A percentile compares a stretch with the other conserved stretches of the same genome.
phyloP scores from a whole-genome alignment of 371 early-diverging fungal genomes.

The Catenaria anguillulae region DNA sequence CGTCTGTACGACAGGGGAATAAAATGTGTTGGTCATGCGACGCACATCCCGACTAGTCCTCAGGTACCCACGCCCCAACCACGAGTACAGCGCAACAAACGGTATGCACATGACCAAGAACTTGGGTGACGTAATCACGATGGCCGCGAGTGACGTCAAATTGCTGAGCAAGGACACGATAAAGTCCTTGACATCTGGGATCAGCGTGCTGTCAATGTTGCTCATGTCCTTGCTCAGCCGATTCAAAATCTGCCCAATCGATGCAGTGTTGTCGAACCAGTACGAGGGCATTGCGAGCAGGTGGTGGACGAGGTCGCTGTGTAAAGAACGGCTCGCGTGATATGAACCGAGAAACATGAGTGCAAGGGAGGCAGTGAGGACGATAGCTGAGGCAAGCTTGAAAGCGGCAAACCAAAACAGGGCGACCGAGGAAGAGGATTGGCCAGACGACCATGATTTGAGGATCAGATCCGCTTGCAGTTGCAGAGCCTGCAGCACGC shows the following conservation, averaged over 20 bases:
- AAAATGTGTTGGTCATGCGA: neutral
- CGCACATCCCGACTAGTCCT: neutral
- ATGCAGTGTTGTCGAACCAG: conserved; percentile 16
- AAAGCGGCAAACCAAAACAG: neutral
- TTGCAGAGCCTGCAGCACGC: neutral
- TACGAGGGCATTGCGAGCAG: neutral
- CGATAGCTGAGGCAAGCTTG: neutral
- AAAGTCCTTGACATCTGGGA: neutral
- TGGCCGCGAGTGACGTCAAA: neutral
- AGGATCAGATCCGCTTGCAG: neutral
- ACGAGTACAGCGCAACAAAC: neutral
- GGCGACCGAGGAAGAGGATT: neutral
- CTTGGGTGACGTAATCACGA: neutral
- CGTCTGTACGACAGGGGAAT: neutral
- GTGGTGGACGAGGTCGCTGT: neutral
- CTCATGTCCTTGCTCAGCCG: conserved; percentile 32
- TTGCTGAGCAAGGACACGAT: neutral
- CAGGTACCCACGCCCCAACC: neutral
- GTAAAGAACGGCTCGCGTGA: neutral
- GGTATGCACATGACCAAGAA: neutral
- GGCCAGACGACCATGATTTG: neutral
- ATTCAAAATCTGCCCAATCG: conserved; percentile 32
- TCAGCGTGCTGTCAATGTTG: conserved; percentile 14
- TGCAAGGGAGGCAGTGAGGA: neutral
- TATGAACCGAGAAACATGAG: neutral